A percentile compares a stretch with the other conserved stretches of the same genome.
phyloP scores from a whole-genome alignment of 352 stramenopile species.

The Elongisporangium prolatum region DNA sequence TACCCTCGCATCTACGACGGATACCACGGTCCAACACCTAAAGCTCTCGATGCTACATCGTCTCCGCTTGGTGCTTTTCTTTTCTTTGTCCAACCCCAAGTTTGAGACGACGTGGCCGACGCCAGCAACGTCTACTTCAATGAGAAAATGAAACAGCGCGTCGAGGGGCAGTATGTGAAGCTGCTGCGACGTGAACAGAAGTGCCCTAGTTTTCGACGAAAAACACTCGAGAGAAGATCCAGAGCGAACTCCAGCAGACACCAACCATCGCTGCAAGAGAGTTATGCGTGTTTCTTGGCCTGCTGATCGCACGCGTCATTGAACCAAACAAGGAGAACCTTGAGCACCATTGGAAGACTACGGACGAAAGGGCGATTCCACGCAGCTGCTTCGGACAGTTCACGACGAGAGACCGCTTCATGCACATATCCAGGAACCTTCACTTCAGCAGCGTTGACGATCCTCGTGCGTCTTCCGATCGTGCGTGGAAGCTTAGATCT shows the following conservation, averaged over 20 bases:
- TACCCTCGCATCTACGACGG: conserved; percentile 3
- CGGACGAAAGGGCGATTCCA: too few relatives aligned
- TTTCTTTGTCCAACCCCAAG: not conserved
- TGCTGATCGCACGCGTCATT: conserved; percentile 6
- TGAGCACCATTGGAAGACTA: conserved; percentile 6
- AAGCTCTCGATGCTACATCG: not conserved
- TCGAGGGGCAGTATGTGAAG: conserved; percentile 3
- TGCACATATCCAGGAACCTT: too few relatives aligned
- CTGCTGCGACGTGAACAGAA: conserved; percentile 6
- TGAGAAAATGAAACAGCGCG: conserved; percentile 3
- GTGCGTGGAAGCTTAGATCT: conserved; percentile 5
- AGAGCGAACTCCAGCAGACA: not conserved
- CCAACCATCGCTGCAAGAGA: conserved; percentile 1
- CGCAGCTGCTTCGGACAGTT: too few relatives aligned
- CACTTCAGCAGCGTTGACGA: too few relatives aligned
- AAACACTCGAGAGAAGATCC: not conserved
- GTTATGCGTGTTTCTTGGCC: conserved; percentile 2
- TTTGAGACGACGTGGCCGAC: conserved; percentile 4
- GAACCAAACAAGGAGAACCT: conserved; percentile 10
- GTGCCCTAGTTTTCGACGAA: not conserved
- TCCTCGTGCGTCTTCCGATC: not conserved
- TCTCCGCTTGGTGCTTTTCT: not conserved
- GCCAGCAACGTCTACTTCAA: conserved; percentile 4
- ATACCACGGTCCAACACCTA: not conserved
- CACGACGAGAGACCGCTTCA: too few relatives aligned